Conservation (phyloP, 495 filamentous ascomycete genomes). For the Podospora pseudocomata region DNA sequence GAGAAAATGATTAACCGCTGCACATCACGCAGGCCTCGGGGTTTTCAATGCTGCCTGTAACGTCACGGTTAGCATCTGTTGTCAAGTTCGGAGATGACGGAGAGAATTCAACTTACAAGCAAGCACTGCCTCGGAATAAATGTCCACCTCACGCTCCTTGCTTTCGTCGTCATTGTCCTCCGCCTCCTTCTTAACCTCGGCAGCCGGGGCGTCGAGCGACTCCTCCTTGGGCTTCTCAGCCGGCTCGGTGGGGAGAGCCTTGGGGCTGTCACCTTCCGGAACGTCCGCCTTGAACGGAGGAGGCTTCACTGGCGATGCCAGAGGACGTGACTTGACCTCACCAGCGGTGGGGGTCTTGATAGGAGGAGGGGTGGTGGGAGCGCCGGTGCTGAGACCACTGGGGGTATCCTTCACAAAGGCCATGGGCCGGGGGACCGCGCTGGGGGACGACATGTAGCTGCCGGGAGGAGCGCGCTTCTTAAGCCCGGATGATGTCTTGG, state of each 20-base stretch:
- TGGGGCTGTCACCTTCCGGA: slow-evolving; percentile 70
- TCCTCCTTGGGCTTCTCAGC: slow-evolving; percentile 52
- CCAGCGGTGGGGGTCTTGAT: slow-evolving; percentile 32
- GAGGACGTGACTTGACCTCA: slow-evolving; percentile 40
- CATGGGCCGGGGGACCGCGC: slow-evolving; percentile 40
- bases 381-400: slow-evolving; percentile 46
- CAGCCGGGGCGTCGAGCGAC: slow-evolving; percentile 52
- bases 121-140: slow-evolving; percentile 88
- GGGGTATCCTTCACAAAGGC: slow-evolving; percentile 35
- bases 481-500: slow-evolving; percentile 49
- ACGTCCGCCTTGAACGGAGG: slow-evolving; percentile 64
- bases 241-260: slow-evolving; percentile 69
- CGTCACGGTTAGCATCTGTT: background rate
- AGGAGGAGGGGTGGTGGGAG: slow-evolving; percentile 58
- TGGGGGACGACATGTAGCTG: slow-evolving; percentile 50
- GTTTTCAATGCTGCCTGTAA: slow-evolving; percentile 77
- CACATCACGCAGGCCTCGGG: slow-evolving; percentile 87
- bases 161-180: slow-evolving; percentile 62
- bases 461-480: slow-evolving; percentile 68
- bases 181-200: slow-evolving; percentile 47
- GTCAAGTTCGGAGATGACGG: background rate
- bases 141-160: slow-evolving; percentile 73
- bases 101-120: slow-evolving; percentile 59
- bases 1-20: slow-evolving; percentile 56
- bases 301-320: slow-evolving; percentile 45